Base-by-base conservation (phyloP, 306 rosid species). In the Lagenaria siceraria region DNA sequence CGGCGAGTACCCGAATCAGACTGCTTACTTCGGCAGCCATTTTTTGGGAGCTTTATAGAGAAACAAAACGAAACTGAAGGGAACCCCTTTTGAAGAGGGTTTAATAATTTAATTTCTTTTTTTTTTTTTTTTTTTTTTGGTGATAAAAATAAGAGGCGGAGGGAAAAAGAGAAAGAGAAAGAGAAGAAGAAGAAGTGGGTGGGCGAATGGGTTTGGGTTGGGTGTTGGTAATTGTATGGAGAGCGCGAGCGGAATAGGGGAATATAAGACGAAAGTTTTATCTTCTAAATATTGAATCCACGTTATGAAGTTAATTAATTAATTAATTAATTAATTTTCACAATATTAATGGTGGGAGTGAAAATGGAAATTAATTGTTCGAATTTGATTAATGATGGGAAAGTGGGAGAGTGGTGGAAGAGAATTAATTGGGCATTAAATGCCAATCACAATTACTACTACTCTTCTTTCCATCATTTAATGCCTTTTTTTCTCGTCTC, bases 1-100 rank as follows among this genome's bases (percentile, higher is more conserved):
- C 88, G 22, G 82, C 86, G 8, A 94, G 80, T 49, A 92, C 81
- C 7, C 97, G 87, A 72, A 92, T 76, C 38, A 96, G 84, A 83
- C 93, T 71, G 27, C 89, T 96, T 5, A 96, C 98, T 27, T 96
- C 93, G 46, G 99, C 88, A 79, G 91, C 99, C 99, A 96, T 96
- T 82, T 81, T 82, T 78, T 29, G 58, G 54, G 48, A 76, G 58
- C 56, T 60, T 60, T 46, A 58, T 71, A 48, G 51, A 17, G 21
- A 21, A 29, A 17, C 55, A 18, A 51, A 51, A 18, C 21, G 78
- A 51, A 15, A 24, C 36, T 43, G 10, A 29, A 51, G 8, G 19
- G 29, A 35, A 8, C 73, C 53, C 31, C 10, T 40, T 38, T n/a
- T 21, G 31, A n/a, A 64, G 46, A 48, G 21, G 40, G 17, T 62